Evolutionary conservation across 805 yeast species (phyloP), one percentile per base, ranked within the genome.

Genomic region (Metschnikowia reukaufii): DNA sequence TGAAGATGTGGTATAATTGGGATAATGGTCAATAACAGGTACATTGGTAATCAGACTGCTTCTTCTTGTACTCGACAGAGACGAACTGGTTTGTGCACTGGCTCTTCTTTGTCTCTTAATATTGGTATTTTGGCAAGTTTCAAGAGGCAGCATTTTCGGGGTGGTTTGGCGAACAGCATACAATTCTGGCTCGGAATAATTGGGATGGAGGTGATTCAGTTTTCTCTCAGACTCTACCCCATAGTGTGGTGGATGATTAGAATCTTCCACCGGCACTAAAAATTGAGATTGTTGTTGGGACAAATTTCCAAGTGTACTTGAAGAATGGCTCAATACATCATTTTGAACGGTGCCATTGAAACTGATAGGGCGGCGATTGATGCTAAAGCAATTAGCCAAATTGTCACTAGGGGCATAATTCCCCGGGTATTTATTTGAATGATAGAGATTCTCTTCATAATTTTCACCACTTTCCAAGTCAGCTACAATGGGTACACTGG

Each of bases 1-100:
- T n/a, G 46, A 30, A 10, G 46, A 36, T 3, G 47, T 44, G 20
- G 47, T 44, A 32, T 44, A 44, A n/a, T 44, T 44, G 19, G 43
- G 17, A 30, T 38, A 38, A 7, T 44, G 47, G 13, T 44, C 47
- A 4, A 16, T n/a, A 15, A 16, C 20, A 6, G 47, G 33, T n/a
- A 32, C 39, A 5, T 18, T 37, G 18, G 36, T 29, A n/a, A 44
- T 20, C 48, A 44, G 44, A n/a, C 40, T 39, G 32, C 40, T 44
- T 31, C 48, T 31, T 29, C 48, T 34, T 16, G 48, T 34, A 18
- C 48, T 44, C 18, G 48, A 39, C 44, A 35, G 44, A 6, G 36
- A 19, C 6, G 39, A 44, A 6, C 15, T 39, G 4, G 39, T 20
- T 13, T 34, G 38, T 13, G 36, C 18, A 2, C 27, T 29, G 42